Conservation (phyloP, 805 yeast genomes). For the Ogataea salicorniae region DNA sequence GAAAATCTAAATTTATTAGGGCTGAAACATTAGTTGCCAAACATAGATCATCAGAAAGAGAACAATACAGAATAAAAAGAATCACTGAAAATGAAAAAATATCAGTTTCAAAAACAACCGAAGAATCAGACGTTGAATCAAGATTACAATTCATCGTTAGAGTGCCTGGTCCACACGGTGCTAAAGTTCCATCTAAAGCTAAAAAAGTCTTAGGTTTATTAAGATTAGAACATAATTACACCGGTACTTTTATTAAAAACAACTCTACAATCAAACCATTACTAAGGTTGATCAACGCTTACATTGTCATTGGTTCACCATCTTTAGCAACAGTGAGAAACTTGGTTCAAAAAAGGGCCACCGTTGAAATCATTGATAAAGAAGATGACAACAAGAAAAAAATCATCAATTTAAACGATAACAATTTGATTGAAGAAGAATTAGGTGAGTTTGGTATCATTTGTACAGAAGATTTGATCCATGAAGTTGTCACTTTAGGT, state of each 20-base stretch:
- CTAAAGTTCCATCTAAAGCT: slow-evolving; percentile 62
- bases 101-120: slow-evolving; percentile 16
- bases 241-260: slow-evolving; percentile 68
- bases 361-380: slow-evolving; percentile 35
- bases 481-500: slow-evolving; percentile 60
- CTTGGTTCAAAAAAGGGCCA: slow-evolving; percentile 72
- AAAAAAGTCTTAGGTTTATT: slow-evolving; percentile 53
- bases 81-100: slow-evolving; percentile 49
- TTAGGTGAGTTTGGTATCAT: slow-evolving; percentile 66
- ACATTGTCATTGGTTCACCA: slow-evolving; percentile 69
- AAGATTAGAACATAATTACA: slow-evolving; percentile 54
- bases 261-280: slow-evolving; percentile 57
- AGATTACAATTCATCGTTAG: slow-evolving; percentile 63
- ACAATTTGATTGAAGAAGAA: slow-evolving; percentile 67
- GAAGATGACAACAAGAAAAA: slow-evolving; percentile 23
- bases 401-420: slow-evolving; percentile 59
- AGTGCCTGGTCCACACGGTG: slow-evolving; percentile 59
- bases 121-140: slow-evolving; percentile 29
- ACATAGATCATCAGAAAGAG: slow-evolving; percentile 60
- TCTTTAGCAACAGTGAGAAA: slow-evolving; percentile 68
- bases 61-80: slow-evolving; percentile 60
- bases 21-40: slow-evolving; percentile 71
- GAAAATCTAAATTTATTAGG: slow-evolving; percentile 56
- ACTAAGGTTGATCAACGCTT: slow-evolving; percentile 65
- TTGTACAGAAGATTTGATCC: slow-evolving; percentile 77